Percentiles rank a stretch among this genome's conserved stretches.
These are phyloP conservation scores for Cucurbita moschata DNA, from an alignment of 306 rosid genomes.

Conservation along the genomic window DNA sequence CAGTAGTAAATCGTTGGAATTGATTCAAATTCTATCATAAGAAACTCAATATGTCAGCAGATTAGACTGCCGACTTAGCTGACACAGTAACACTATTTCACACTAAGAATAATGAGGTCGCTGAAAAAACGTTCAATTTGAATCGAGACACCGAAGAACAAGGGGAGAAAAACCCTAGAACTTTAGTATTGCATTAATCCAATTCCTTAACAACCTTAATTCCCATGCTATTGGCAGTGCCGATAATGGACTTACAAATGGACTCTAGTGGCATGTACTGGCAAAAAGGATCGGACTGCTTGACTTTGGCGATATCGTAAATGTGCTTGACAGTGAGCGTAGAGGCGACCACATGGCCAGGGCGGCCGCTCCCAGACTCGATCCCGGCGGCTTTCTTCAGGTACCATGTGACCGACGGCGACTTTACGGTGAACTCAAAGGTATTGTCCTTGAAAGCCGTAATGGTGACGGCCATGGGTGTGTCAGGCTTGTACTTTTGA, in stretches of 20 bases:
- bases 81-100: neutral
- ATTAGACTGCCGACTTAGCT: neutral
- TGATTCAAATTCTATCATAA: neutral
- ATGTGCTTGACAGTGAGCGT: conserved; percentile 51
- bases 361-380: conserved; percentile 57
- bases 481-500: conserved; percentile 61
- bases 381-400: conserved; percentile 69
- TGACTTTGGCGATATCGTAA: conserved; percentile 70
- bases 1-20: neutral
- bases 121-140: neutral
- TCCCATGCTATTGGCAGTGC: conserved; percentile 74
- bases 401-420: conserved; percentile 70
- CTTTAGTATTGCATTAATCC: conserved; percentile 20
- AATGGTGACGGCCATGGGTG: conserved; percentile 74
- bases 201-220: conserved; percentile 58
- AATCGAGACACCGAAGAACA: neutral
- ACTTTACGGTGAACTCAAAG: conserved; percentile 60
- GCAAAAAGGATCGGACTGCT: conserved; percentile 64
- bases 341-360: conserved; percentile 57
- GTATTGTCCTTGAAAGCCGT: conserved; percentile 87
- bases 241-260: conserved; percentile 58
- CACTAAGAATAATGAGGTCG: neutral
- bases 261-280: conserved; percentile 63
- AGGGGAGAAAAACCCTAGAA: neutral
- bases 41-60: neutral